Evolutionary conservation across 805 yeast genomes (phyloP).

Genomic region (Wickerhamomyces mucosus): DNA sequence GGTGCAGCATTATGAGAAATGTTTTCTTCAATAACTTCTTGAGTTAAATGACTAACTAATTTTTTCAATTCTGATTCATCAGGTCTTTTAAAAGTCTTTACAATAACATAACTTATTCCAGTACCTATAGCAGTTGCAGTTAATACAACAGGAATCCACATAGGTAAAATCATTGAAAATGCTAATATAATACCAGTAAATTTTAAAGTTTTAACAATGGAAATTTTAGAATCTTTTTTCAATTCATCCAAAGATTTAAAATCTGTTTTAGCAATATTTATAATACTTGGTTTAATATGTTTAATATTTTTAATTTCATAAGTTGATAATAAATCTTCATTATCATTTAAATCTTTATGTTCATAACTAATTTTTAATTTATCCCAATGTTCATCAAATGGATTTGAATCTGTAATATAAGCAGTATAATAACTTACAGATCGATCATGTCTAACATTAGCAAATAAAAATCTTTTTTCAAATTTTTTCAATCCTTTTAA

Average conservation of each 20-base stretch:
- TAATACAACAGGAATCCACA: conserved; percentile 42
- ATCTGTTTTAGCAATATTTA: conserved; percentile 35
- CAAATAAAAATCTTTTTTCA: conserved; percentile 47
- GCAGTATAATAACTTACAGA: conserved; percentile 85
- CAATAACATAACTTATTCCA: conserved; percentile 30
- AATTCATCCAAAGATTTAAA: conserved; percentile 4
- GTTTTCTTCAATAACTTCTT: not conserved
- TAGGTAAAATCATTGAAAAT: conserved; percentile 26
- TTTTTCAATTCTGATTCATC: conserved; percentile 6
- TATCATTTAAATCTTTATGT: conserved; percentile 26
- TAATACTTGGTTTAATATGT: conserved; percentile 36
- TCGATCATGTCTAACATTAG: conserved; percentile 75
- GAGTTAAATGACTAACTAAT: conserved; percentile 1
- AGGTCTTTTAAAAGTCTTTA: conserved; percentile 23
- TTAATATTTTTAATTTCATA: conserved; percentile 28
- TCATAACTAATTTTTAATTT: conserved; percentile 30
- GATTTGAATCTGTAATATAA: conserved; percentile 62
- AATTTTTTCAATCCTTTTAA: conserved; percentile 48
- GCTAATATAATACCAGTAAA: conserved; percentile 16
- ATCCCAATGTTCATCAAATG: conserved; percentile 55
- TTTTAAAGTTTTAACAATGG: conserved; percentile 12
- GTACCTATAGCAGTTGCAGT: conserved; percentile 23
- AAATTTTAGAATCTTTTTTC: conserved; percentile 6
- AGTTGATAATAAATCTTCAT: conserved; percentile 27
- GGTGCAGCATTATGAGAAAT: not conserved